Evolutionary conservation across 2,329 filamentous ascomycete species (phyloP).

Genomic region (Penicillium concentricum): DNA sequence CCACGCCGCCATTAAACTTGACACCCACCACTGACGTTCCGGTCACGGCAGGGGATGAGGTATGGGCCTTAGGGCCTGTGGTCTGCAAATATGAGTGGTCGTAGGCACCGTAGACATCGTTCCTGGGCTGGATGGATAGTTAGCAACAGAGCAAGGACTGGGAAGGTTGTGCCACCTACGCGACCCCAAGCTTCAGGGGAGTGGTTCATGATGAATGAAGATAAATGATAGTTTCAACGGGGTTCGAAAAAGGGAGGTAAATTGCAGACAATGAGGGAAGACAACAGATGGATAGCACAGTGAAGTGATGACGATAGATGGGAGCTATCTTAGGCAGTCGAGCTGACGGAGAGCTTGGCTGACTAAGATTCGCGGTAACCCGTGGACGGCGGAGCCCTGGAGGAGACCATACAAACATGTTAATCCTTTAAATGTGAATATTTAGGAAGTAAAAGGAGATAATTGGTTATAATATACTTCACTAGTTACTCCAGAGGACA

Average conservation of each 20-base stretch:
- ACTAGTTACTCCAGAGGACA: not conserved
- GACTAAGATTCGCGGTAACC: constrained; percentile 15
- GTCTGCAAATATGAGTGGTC: constrained; percentile 79
- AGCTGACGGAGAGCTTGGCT: constrained; percentile 38
- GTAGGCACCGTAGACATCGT: constrained; percentile 95
- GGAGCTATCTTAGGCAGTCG: constrained; percentile 32
- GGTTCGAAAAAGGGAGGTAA: not conserved
- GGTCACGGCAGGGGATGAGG: constrained; percentile 89
- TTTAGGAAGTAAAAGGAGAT: too few relatives aligned
- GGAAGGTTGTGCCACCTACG: constrained; percentile 40
- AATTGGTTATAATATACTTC: not conserved
- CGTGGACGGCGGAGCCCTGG: not conserved
- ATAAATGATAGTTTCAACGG: not conserved
- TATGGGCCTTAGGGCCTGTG: constrained; percentile 73
- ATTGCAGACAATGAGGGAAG: not conserved
- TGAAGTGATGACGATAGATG: constrained; percentile 19
- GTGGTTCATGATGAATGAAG: constrained; percentile 58
- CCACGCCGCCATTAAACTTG: constrained; percentile 95
- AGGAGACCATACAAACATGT: not conserved
- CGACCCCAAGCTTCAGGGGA: constrained; percentile 65
- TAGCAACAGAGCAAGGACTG: constrained; percentile 28
- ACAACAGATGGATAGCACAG: constrained; percentile 13
- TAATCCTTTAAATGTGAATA: not conserved
- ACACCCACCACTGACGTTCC: constrained; percentile 92
- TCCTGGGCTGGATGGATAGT: constrained; percentile 69